Conservation (phyloP, 208 protist species). For the Leishmania lainsoni region DNA sequence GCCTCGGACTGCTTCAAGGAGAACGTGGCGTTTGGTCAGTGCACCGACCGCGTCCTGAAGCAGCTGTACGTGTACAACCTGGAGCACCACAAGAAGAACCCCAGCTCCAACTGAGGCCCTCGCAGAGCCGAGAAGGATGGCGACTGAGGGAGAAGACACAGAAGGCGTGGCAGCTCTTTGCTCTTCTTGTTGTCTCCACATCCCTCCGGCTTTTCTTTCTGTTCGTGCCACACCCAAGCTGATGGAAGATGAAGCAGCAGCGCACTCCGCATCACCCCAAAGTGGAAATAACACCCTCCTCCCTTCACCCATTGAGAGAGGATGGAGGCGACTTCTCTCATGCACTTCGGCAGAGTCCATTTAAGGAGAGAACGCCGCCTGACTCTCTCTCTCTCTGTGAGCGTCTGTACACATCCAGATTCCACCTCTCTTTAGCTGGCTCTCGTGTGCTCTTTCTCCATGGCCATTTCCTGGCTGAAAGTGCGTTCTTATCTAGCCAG, state of each 20-base stretch:
- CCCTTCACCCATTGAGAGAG: not conserved
- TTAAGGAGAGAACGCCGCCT: not conserved
- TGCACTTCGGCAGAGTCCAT: not conserved
- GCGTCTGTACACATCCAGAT: not conserved
- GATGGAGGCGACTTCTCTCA: not conserved
- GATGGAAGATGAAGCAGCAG: not conserved
- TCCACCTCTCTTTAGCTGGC: not conserved
- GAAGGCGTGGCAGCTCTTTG: not conserved
- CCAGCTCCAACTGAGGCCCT: conserved; percentile 50
- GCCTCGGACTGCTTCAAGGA: conserved; percentile 87
- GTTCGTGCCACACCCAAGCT: not conserved
- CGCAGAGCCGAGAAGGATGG: not conserved
- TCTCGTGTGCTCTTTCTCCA: not conserved
- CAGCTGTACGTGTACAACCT: conserved; percentile 89
- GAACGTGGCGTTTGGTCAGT: conserved; percentile 85
- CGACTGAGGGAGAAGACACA: not conserved
- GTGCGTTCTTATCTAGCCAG: not conserved
- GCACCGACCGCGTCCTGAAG: conserved; percentile 75
- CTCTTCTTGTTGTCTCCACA: not conserved
- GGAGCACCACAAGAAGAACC: conserved; percentile 82
- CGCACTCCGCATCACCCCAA: not conserved
- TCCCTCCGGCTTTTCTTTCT: not conserved
- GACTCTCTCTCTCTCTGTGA: not conserved
- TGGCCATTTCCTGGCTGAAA: not conserved
- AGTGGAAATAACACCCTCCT: not conserved